A percentile compares a stretch with the other conserved stretches of the same genome.
Evolutionary conservation across 352 stramenopile species (phyloP).

Genomic region (Globisporangium mamillatum): DNA sequence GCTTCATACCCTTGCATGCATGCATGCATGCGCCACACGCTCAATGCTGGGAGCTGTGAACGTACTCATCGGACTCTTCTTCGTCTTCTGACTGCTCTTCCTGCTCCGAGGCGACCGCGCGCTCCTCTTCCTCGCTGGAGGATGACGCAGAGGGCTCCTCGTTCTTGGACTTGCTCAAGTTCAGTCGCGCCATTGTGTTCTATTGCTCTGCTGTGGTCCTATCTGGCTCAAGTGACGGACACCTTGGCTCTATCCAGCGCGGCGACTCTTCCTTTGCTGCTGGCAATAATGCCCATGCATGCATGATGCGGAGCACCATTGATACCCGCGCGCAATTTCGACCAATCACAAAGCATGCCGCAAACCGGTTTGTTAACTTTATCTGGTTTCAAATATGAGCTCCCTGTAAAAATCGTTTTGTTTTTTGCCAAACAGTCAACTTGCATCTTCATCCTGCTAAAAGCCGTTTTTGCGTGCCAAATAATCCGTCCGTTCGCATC

Average conservation of each 20-base stretch:
- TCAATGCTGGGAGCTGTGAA: background rate
- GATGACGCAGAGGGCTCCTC: conserved; percentile 37
- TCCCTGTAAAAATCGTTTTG: too few relatives aligned
- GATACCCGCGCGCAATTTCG: conserved; percentile 7
- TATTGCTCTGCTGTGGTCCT: background rate
- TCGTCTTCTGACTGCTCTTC: conserved; percentile 37
- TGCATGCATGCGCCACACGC: background rate
- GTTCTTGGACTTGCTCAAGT: conserved; percentile 50
- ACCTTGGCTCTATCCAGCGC: background rate
- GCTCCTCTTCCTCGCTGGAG: conserved; percentile 34
- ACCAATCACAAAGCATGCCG: background rate
- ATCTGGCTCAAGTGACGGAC: background rate
- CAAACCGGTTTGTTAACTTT: background rate
- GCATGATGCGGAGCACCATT: conserved; percentile 11
- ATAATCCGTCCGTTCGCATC: background rate
- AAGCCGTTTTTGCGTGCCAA: too few relatives aligned
- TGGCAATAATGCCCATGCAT: background rate
- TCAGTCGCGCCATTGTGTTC: conserved; percentile 50
- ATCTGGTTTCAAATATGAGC: too few relatives aligned
- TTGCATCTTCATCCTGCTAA: too few relatives aligned
- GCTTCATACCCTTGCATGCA: background rate
- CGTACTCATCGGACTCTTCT: conserved; percentile 58
- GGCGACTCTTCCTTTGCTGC: conserved; percentile 13
- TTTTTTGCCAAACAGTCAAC: too few relatives aligned
- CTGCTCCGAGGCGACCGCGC: conserved; percentile 17